Evolutionary conservation across 768 basidiomycete species (phyloP).

Genomic region (Phallus indusiatus): DNA sequence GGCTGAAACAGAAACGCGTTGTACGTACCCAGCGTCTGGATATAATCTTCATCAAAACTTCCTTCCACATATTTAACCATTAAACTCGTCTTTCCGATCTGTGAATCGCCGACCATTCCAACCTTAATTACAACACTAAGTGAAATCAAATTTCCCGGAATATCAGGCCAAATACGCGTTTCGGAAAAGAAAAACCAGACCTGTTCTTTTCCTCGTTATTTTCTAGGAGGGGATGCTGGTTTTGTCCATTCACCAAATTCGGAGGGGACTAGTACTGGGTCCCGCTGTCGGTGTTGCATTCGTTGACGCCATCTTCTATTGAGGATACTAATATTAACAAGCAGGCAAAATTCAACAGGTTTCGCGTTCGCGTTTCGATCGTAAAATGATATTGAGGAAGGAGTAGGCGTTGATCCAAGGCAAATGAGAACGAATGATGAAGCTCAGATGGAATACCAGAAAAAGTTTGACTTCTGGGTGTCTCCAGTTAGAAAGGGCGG

Average conservation of each 20-base stretch:
- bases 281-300: conserved; percentile 6
- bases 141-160: not conserved
- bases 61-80: conserved; percentile 99
- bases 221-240: conserved; percentile 36
- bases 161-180: not conserved
- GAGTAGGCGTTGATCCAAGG: not conserved
- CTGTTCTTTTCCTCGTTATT: conserved; percentile 73
- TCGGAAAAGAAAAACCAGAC: conserved; percentile 20
- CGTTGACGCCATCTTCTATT: conserved; percentile 1
- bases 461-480: conserved; percentile 2
- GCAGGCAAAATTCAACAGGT: not conserved
- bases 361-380: conserved; percentile 1
- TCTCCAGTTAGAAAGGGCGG: not conserved
- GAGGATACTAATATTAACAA: not conserved
- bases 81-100: conserved; percentile 97
- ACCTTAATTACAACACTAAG: conserved; percentile 91
- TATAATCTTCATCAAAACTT: conserved; percentile 98
- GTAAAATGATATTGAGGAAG: not conserved
- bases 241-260: conserved; percentile 33
- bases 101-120: conserved; percentile 99
- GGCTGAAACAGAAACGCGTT: not conserved
- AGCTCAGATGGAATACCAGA: not conserved
- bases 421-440: not conserved
- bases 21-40: conserved; percentile 89
- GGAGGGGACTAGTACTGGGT: conserved; percentile 1